Percentiles rank a stretch among this genome's conserved stretches.
Conservation (phyloP, 1,284 basidiomycete genomes). For the Fomitiporia mediterranea region DNA sequence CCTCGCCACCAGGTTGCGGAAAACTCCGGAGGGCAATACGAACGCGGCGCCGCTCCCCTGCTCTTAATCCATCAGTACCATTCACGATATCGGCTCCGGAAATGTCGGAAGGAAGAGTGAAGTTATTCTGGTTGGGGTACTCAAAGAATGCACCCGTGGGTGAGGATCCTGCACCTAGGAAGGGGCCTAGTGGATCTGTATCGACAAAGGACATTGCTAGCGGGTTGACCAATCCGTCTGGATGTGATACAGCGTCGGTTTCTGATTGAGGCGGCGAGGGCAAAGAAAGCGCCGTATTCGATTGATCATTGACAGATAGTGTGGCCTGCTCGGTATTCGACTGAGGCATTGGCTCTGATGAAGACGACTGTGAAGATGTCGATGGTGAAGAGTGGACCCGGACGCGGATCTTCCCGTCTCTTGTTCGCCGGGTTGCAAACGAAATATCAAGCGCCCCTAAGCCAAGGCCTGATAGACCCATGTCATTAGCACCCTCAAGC, state of each 20-base stretch:
- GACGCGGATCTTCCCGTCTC: conserved; percentile 69
- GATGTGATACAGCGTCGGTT: neutral
- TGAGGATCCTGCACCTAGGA: conserved; percentile 9
- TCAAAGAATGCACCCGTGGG: neutral
- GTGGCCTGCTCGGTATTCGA: neutral
- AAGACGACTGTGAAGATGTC: conserved; percentile 36
- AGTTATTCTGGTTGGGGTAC: neutral
- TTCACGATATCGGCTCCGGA: neutral
- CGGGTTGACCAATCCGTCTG: neutral
- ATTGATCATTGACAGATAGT: neutral
- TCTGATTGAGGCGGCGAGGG: neutral
- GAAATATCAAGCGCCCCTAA: conserved; percentile 64
- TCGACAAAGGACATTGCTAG: conserved; percentile 7
- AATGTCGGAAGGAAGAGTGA: conserved; percentile 35
- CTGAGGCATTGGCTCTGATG: conserved; percentile 21
- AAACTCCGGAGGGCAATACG: conserved; percentile 60
- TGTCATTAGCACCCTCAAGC: conserved; percentile 28
- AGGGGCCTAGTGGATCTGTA: conserved; percentile 15
- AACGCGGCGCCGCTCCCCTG: conserved; percentile 37
- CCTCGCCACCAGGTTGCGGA: conserved; percentile 54
- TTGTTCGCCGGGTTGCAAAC: conserved; percentile 57
- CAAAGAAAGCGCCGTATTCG: neutral
- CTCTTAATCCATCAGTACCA: conserved; percentile 26
- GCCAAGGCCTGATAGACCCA: conserved; percentile 23
- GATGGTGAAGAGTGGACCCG: conserved; percentile 49